Evolutionary conservation across 441 rosid genomes (phyloP).

Genomic region (Gossypium laxum): DNA sequence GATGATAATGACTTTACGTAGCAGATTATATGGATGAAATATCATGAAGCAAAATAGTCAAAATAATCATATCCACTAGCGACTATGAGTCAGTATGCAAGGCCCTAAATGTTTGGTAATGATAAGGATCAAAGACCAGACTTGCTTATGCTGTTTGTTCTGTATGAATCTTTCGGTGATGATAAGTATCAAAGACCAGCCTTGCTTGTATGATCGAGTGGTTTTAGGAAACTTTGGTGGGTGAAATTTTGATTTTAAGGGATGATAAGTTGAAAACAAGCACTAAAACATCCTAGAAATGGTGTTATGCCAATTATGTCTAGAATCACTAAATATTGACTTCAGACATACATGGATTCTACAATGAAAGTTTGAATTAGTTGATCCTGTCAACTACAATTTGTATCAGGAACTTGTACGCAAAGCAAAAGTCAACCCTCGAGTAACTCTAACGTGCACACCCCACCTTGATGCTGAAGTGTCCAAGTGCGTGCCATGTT

Average conservation of each 20-base stretch:
- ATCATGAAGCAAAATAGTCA: neutral
- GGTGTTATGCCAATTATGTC: neutral
- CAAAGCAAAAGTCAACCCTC: neutral
- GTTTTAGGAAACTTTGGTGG: neutral
- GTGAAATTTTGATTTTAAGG: neutral
- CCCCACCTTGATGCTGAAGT: neutral
- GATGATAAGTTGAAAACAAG: neutral
- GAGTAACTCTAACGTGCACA: neutral
- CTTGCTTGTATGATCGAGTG: neutral
- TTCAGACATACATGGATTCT: neutral
- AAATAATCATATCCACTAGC: neutral
- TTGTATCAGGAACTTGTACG: neutral
- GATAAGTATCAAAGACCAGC: neutral
- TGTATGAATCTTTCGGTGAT: neutral
- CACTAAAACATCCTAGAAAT: neutral
- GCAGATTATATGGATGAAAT: neutral
- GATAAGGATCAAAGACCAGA: neutral
- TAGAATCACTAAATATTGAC: neutral
- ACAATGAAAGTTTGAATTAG: neutral
- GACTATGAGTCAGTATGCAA: neutral
- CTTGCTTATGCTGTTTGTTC: neutral
- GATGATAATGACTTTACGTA: neutral
- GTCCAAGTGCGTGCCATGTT: neutral
- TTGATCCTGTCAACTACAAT: neutral
- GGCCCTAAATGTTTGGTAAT: neutral